Evolutionary conservation across 2,329 filamentous ascomycete genomes (phyloP).

Genomic region (Aspergillus udagawae): DNA sequence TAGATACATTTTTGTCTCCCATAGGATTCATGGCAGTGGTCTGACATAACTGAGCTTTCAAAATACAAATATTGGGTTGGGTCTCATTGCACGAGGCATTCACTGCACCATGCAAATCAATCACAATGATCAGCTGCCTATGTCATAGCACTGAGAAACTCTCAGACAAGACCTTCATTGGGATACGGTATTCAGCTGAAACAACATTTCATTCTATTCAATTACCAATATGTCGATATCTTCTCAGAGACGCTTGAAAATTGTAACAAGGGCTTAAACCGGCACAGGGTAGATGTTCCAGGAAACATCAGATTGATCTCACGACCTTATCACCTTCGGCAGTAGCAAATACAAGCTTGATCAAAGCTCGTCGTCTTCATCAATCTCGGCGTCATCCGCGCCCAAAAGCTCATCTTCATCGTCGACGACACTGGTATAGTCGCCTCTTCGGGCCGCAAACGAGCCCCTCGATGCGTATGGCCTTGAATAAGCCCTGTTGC

Average conservation of each 20-base stretch:
- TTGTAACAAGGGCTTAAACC: background rate
- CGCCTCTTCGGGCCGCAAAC: slow-evolving; percentile 80
- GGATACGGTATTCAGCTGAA: background rate
- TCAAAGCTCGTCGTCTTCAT: slow-evolving; percentile 65
- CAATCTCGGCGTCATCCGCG: slow-evolving; percentile 79
- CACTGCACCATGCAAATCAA: background rate
- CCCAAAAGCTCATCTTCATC: slow-evolving; percentile 93
- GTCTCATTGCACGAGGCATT: background rate
- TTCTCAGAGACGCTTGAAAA: background rate
- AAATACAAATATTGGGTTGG: background rate
- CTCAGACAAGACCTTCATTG: too few species aligned
- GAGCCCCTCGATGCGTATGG: slow-evolving; percentile 84
- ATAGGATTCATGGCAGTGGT: background rate
- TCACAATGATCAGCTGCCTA: background rate
- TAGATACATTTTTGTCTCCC: background rate
- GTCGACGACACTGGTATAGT: slow-evolving; percentile 83
- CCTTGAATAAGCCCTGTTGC: slow-evolving; percentile 51
- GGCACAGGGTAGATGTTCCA: background rate
- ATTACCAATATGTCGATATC: background rate
- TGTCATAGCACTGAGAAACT: background rate
- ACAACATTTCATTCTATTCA: background rate
- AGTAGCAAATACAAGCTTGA: background rate
- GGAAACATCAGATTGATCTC: background rate
- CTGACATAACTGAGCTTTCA: background rate
- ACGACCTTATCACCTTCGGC: background rate